These are phyloP conservation scores for Beauveria australis DNA, from an alignment of 2,329 filamentous ascomycete genomes.

Conservation along the genomic window DNA sequence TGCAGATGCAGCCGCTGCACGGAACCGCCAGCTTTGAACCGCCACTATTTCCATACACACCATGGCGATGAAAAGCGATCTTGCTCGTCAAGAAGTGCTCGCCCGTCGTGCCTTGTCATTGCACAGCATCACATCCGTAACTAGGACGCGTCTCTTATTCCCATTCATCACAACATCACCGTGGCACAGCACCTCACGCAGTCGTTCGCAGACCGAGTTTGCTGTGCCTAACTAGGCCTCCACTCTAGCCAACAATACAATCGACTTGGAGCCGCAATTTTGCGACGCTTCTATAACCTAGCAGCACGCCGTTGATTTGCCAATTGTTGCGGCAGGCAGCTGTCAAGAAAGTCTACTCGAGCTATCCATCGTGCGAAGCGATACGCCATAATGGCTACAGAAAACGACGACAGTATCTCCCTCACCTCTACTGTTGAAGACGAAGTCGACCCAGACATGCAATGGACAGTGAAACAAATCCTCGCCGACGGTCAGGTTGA, in stretches of 20 bases:
- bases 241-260: neutral
- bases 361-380: neutral
- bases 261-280: neutral
- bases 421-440: conserved; percentile 26
- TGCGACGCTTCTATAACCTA: neutral
- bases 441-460: conserved; percentile 29
- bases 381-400: conserved; percentile 1
- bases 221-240: neutral
- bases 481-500: conserved; percentile 34
- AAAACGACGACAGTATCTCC: conserved; percentile 25
- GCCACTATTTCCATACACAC: too few species aligned
- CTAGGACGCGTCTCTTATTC: neutral
- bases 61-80: too few species aligned
- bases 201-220: neutral
- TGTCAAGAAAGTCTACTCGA: neutral
- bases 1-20: too few species aligned
- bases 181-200: neutral
- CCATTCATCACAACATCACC: neutral
- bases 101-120: neutral
- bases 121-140: neutral
- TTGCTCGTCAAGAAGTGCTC: too few species aligned
- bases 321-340: neutral
- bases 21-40: too few species aligned
- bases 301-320: neutral
- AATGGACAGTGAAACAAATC: conserved; percentile 44